Percentiles rank a stretch among this genome's conserved stretches.
phyloP scores from a whole-genome alignment of 1,139 yeast species.

The Arxiozyma heterogenica region DNA sequence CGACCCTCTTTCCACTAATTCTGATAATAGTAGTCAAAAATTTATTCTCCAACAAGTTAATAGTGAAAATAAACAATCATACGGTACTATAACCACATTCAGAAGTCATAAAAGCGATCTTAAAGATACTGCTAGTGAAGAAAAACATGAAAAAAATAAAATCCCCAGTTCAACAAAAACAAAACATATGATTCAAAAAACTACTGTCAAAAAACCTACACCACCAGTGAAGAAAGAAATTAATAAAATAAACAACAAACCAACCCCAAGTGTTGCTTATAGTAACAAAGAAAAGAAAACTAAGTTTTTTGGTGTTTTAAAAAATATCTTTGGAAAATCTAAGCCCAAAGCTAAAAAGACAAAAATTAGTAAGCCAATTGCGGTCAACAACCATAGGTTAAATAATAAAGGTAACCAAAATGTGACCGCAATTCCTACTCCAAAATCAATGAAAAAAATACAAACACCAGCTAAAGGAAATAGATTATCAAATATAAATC shows the following conservation, averaged over 20 bases:
- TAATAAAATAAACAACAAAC: not conserved
- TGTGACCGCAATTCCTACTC: not conserved
- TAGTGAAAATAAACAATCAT: constrained; percentile 18
- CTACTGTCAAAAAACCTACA: not conserved
- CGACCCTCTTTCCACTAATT: constrained; percentile 1
- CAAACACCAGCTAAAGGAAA: not conserved
- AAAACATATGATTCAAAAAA: not conserved
- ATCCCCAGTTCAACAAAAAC: not conserved
- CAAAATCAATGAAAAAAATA: constrained; percentile 1
- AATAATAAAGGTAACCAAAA: not conserved
- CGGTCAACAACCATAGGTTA: not conserved
- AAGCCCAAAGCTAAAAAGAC: constrained; percentile 7
- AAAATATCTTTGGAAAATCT: constrained; percentile 13
- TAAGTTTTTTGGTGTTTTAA: constrained; percentile 13
- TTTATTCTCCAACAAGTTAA: constrained; percentile 8
- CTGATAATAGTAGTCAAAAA: not conserved
- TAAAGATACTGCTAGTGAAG: constrained; percentile 5
- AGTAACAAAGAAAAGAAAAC: constrained; percentile 11
- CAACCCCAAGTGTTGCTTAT: not conserved
- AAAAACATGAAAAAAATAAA: not conserved
- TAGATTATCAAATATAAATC: constrained; percentile 2
- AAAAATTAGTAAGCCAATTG: constrained; percentile 6
- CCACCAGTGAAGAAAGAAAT: not conserved
- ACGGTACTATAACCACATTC: constrained; percentile 27
- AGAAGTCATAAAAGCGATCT: constrained; percentile 25